Conservation (phyloP, 2,329 filamentous ascomycete genomes). For the Diaporthe humulicola region DNA sequence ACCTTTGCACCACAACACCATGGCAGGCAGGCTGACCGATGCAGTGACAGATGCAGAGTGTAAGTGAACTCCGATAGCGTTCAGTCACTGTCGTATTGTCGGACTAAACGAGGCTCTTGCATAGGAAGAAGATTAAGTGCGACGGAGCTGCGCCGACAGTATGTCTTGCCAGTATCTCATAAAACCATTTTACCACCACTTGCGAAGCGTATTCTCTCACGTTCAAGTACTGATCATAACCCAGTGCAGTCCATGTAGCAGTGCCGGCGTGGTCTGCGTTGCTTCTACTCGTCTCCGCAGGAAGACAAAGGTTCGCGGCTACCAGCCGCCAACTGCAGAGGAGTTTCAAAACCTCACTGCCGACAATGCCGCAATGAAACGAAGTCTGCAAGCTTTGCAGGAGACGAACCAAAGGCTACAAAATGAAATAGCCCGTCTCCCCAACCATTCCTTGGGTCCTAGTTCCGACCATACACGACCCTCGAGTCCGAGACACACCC, state of each 20-base stretch:
- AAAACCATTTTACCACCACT: no score
- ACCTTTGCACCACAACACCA: neutral
- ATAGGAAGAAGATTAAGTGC: conserved; percentile 6
- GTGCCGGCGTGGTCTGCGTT: neutral
- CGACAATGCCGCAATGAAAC: conserved; percentile 5
- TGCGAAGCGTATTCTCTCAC: no score
- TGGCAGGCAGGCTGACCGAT: neutral
- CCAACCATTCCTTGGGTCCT: neutral
- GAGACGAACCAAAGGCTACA: neutral
- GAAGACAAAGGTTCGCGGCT: conserved; percentile 14
- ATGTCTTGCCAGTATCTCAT: neutral
- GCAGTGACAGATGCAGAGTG: neutral
- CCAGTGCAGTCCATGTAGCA: neutral
- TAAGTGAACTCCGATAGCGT: neutral
- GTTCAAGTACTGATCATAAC: neutral
- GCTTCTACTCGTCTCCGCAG: conserved; percentile 1
- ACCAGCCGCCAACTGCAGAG: conserved; percentile 7
- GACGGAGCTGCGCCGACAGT: neutral
- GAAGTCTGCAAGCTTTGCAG: neutral
- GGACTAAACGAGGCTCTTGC: neutral
- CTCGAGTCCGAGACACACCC: neutral
- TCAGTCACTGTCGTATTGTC: neutral
- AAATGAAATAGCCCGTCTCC: neutral
- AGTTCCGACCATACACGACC: neutral
- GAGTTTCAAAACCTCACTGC: neutral